Base-by-base conservation (phyloP, 108 stramenopile genomes). In the Ochromonas danica region DNA sequence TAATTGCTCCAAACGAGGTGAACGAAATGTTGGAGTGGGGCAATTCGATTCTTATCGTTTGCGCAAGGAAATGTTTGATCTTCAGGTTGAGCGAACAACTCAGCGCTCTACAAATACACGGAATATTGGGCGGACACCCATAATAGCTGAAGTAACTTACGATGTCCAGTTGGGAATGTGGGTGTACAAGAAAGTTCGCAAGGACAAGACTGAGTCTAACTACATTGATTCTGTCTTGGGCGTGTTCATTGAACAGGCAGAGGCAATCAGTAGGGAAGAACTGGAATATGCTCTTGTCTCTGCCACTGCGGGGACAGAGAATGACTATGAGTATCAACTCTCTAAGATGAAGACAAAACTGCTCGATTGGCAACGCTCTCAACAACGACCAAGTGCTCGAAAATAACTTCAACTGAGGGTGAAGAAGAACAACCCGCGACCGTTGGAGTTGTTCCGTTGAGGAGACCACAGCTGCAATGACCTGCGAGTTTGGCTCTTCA, bases 201-300 rank as follows among this genome's bases (percentile, higher is more conserved):
- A 33, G 36, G 72, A 75, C 40, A 75, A 75, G 38, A 6, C 6
- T 27, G 30, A 75, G 10, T 33, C 72, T 10, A 75, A 75, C 40
- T 75, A 75, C 31, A 75, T 75, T 27, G 51, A 75, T 75, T 30
- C 72, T 27, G 72, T 75, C 3, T 10, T 75, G 72, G 51, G 72
- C 25, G 51, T 75, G 27, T 60, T 75, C 27, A 75, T 36, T 6
- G 72, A 75, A 25, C 72, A 75, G 38, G 72, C 72, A 60, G 72
- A 75, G 25, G 36, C 72, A 36, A 75, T 75, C 28, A 41, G 14
- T 41, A 36, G 6, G n/a, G 40, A 27, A 36, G 72, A 75, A 36
- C 38, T 75, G 40, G 72, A 75, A 41, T 75, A 75, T 75, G 10
- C 17, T 28, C 6, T 75, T 27, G 6, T 75, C 17, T 17, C 31